Evolutionary conservation across 1,284 basidiomycete genomes (phyloP).

Genomic region (Porogramme epimiltina): DNA sequence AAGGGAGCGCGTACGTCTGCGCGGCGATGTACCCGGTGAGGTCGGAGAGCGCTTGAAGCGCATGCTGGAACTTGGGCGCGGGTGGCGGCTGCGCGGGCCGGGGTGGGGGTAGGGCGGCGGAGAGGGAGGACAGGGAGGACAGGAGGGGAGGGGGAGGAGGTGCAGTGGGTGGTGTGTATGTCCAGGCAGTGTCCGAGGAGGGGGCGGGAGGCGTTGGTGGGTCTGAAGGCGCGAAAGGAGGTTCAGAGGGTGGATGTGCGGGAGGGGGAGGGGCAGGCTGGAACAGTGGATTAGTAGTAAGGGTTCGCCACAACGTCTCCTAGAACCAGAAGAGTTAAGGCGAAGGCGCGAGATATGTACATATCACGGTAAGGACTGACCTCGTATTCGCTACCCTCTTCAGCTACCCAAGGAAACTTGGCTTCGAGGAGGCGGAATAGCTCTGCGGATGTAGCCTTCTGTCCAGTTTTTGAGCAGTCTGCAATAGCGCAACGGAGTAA

Average conservation of each 20-base stretch:
- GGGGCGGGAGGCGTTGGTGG: constrained; percentile 7
- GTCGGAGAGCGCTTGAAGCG: constrained; percentile 58
- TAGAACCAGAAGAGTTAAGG: constrained; percentile 26
- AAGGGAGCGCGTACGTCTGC: constrained; percentile 52
- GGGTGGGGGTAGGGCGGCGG: constrained; percentile 42
- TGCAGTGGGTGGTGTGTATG: constrained; percentile 45
- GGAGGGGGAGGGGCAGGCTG: constrained; percentile 14
- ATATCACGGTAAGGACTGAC: constrained; percentile 35
- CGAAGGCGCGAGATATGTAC: not conserved
- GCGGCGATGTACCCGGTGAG: constrained; percentile 70
- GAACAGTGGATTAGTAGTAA: constrained; percentile 57
- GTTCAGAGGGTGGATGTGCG: not conserved
- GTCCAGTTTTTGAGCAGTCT: constrained; percentile 46
- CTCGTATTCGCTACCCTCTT: constrained; percentile 52
- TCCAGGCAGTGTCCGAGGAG: constrained; percentile 45
- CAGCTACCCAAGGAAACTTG: constrained; percentile 58
- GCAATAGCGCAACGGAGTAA: constrained; percentile 63
- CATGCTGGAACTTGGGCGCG: constrained; percentile 45
- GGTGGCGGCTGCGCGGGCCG: constrained; percentile 6
- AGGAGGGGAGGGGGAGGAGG: constrained; percentile 46
- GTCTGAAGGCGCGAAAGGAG: not conserved
- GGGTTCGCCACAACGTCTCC: constrained; percentile 61
- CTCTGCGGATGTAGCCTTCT: constrained; percentile 54
- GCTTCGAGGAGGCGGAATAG: constrained; percentile 58
- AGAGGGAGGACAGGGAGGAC: constrained; percentile 48